Evolutionary conservation across 1,284 basidiomycete genomes (phyloP).

Genomic region (Malassezia sympodialis): DNA sequence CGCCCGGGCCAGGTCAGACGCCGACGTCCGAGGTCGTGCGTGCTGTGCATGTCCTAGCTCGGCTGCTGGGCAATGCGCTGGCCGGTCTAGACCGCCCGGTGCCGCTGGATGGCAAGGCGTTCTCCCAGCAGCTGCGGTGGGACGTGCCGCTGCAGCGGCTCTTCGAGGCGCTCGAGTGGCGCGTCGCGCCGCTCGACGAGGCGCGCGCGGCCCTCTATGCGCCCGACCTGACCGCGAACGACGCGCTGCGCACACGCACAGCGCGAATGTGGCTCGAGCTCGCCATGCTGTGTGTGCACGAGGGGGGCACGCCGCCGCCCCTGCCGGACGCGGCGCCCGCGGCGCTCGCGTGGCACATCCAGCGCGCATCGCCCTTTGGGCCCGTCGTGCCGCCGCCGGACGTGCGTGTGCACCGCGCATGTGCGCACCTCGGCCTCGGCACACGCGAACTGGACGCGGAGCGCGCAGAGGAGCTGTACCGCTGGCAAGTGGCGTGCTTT

Average conservation of each 20-base stretch:
- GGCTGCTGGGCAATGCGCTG: conserved; percentile 14
- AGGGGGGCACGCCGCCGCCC: not conserved
- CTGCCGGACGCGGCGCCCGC: not conserved
- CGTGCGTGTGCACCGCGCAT: not conserved
- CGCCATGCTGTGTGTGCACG: conserved; percentile 7
- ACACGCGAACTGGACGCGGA: not conserved
- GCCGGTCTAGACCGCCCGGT: conserved; percentile 4
- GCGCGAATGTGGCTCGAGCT: conserved; percentile 10
- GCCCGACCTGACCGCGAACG: not conserved
- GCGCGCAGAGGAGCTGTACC: conserved; percentile 2
- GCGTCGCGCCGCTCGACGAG: conserved; percentile 7
- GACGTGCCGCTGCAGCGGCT: conserved; percentile 4
- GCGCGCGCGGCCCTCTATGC: conserved; percentile 5
- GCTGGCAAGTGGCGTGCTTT: conserved; percentile 2
- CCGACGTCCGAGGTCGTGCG: conserved; percentile 6
- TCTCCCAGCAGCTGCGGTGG: conserved; percentile 14
- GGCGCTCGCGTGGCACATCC: not conserved
- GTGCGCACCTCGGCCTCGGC: conserved; percentile 10
- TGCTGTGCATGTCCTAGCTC: not conserved
- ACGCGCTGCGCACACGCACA: not conserved
- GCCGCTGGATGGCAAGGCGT: conserved; percentile 11
- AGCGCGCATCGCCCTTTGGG: not conserved
- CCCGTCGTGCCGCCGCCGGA: not conserved
- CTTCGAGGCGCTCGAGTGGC: conserved; percentile 2
- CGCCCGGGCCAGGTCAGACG: conserved; percentile 9